phyloP scores from a whole-genome alignment of 169 alveolate genomes.

The Plasmodium vivax region DNA sequence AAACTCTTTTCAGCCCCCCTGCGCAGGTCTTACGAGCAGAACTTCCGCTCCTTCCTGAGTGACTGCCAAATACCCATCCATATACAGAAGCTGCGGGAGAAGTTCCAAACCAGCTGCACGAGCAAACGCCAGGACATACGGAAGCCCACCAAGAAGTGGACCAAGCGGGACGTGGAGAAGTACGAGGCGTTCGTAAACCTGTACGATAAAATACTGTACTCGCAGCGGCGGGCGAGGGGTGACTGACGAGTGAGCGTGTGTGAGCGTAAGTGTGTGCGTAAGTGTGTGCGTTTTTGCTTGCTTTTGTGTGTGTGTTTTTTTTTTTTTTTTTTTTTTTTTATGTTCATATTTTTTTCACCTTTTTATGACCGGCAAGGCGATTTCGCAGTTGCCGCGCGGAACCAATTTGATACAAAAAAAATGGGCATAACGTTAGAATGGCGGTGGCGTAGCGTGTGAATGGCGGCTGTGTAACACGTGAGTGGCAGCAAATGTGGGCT shows the following conservation, averaged over 20 bases:
- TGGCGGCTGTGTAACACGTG: too few species aligned
- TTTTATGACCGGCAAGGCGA: slow-evolving; percentile 11
- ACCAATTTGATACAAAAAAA: not conserved
- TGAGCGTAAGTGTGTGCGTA: not conserved
- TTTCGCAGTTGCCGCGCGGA: not conserved
- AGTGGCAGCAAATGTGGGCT: not conserved
- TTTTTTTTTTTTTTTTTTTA: not conserved
- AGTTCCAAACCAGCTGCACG: slow-evolving; percentile 23
- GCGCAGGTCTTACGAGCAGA: slow-evolving; percentile 25
- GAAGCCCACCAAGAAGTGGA: slow-evolving; percentile 56
- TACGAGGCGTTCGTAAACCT: slow-evolving; percentile 20
- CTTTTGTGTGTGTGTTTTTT: not conserved
- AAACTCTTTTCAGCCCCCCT: slow-evolving; percentile 47
- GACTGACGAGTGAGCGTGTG: not conserved
- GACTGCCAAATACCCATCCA: slow-evolving; percentile 69
- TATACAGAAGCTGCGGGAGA: slow-evolving; percentile 38
- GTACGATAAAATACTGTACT: slow-evolving; percentile 39
- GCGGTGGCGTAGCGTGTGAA: not conserved
- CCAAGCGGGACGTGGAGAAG: slow-evolving; percentile 52
- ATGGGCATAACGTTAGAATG: not conserved
- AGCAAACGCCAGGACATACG: slow-evolving; percentile 21
- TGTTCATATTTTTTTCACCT: not conserved
- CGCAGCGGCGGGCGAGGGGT: slow-evolving; percentile 4
- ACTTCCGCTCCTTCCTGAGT: slow-evolving; percentile 30
- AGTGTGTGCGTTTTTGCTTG: too few species aligned